Percentiles rank a stretch among this genome's conserved stretches.
Conservation (phyloP, 345 rosid genomes). For the Salix udensis region DNA sequence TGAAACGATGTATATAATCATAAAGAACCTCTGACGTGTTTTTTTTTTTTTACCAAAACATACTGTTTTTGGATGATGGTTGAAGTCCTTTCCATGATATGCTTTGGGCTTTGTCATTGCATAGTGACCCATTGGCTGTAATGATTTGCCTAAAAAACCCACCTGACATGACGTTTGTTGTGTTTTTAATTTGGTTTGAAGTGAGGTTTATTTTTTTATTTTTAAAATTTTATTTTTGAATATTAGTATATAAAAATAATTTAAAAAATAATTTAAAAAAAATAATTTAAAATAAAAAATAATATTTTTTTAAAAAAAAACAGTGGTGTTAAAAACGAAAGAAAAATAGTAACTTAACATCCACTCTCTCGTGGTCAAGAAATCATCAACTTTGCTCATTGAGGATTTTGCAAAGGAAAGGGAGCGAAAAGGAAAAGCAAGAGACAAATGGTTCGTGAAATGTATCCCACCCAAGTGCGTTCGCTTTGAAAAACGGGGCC, state of each 20-base stretch:
- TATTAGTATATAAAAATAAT: too few relatives aligned
- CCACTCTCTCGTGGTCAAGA: background rate
- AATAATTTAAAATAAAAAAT: too few relatives aligned
- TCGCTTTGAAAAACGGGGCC: conserved; percentile 10
- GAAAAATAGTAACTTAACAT: too few relatives aligned
- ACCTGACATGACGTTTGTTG: conserved; percentile 9
- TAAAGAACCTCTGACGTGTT: background rate
- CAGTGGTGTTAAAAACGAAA: too few relatives aligned
- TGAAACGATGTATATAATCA: too few relatives aligned
- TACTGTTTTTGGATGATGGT: background rate
- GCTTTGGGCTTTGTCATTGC: conserved; percentile 9
- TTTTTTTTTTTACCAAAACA: background rate
- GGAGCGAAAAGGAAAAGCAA: background rate
- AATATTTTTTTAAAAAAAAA: too few relatives aligned
- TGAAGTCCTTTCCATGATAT: background rate
- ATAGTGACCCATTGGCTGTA: conserved; percentile 4
- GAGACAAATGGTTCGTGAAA: background rate
- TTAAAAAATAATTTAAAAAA: too few relatives aligned
- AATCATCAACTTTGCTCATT: background rate
- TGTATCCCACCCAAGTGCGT: background rate
- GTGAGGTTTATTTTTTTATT: too few relatives aligned
- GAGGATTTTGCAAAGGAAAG: background rate
- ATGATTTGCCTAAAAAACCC: background rate
- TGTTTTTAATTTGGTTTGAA: too few relatives aligned
- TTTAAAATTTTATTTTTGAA: too few relatives aligned